Evolutionary conservation across 768 basidiomycete genomes (phyloP), one percentile per base, ranked within the genome.

Genomic region (Vishniacozyma victoriae): DNA sequence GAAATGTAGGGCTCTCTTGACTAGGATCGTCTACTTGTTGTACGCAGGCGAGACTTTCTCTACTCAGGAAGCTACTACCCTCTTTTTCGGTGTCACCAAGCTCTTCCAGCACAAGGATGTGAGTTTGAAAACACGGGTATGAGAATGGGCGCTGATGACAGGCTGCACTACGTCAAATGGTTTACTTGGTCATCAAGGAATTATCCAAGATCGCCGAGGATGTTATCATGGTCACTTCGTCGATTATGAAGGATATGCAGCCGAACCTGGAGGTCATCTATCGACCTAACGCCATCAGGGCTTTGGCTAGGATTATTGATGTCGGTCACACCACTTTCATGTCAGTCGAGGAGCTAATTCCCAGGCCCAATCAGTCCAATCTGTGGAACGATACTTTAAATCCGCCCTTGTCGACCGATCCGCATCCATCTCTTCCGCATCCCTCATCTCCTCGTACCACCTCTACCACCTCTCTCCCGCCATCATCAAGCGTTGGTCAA

Each of bases 191-290:
- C 43, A 96, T 99, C 76, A 99, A 97, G 76, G 95, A 99, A 73
- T 79, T 99, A 11, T 85, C 91, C 23, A 83, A 81, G 27, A 85
- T 86, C n/a, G 89, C 95, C 14, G 91, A 99, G 73, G 93, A 97
- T 77, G 90, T 97, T 23, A 95, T 99, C 61, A 99, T 99, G 90
- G 92, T 96, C 54, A 99, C 95, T 9, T 87, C 85, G 72, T 95
- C 90, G 65, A 96, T 99, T 72, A 95, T 95, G 92, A 97, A 97
- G 77, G 95, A 99, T 68, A 99, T 97, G 90, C 95, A 99, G 66
- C 86, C 92, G 46, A 96, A 95, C 70, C 85, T 90, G 41, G 95
- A 99, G 74, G 93, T 97, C 64, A 90, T 99, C 53, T 99, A 99
- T 74, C 80, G 95, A 46, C 88, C 95, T 25, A 99, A 99, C 72